Evolutionary conservation across 1,284 basidiomycete genomes (phyloP), one percentile per base, ranked within the genome.

Genomic region (Cronartium quercuum): DNA sequence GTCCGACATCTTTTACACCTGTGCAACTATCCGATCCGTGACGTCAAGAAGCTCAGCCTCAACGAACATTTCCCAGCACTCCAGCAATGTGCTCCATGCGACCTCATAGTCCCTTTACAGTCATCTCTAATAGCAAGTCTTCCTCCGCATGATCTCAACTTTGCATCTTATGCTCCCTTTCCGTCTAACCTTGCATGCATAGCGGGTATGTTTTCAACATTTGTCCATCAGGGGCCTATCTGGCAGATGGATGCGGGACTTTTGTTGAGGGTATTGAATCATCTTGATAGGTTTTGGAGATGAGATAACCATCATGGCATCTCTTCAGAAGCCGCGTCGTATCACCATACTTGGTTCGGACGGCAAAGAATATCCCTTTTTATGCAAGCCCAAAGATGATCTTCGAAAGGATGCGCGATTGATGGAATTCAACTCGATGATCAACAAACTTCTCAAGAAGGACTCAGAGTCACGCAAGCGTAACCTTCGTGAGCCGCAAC

Each of bases 351-450:
- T 84, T 35, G 94, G 92, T 0, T 90, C 88, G 75, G 88, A 98
- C 79, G 94, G 93, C 2, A 87, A 88, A 76, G 84, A 84, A 1
- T 98, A 98, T 83, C 90, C 89, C 80, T 98, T 98, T 85, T 85
- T 99, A 15, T 94, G 92, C 78, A 99, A 99, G 82, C 95, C 96
- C 1, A 94, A 94, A 82, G 96, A 99, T 81, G 96, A 99, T 82
- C 85, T 99, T 61, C 87, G 96, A 61, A 99, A 99, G 83, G 96
- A 99, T 80, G 94, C 95, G 0, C 87, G 96, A 9, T 83, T 99
- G 76, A 98, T 98, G 95, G 96, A 98, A 81, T 92, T 98, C 82
- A 94, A 97, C 80, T 88, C 91, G 3, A 95, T 99, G 84, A 95
- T 99, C 84, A 98, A 98, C 84, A 98, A 97, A 82, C 84, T 98